Evolutionary conservation across 441 rosid genomes (phyloP).

Genomic region (Erodium trifolium): DNA sequence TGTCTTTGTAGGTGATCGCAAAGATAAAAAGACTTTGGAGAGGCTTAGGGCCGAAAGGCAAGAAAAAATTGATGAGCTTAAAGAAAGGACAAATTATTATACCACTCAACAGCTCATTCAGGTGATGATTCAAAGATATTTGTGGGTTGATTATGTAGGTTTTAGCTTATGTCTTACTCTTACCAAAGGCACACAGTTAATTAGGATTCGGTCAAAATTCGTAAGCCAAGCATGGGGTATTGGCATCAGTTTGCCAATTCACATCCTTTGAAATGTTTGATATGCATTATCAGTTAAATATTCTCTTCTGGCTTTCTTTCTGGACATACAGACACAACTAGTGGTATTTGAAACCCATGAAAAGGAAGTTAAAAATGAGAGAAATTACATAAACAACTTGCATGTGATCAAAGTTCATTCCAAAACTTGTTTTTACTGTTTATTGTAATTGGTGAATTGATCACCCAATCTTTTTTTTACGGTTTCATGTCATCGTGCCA

Average conservation of each 20-base stretch:
- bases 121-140: slow-evolving; percentile 30
- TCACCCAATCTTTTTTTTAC: not conserved
- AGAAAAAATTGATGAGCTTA: slow-evolving; percentile 35
- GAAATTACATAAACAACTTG: not conserved
- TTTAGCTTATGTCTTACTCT: not conserved
- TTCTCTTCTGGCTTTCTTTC: not conserved
- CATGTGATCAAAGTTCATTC: not conserved
- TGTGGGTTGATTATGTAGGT: not conserved
- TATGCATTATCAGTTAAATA: not conserved
- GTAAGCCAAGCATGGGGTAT: not conserved
- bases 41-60: slow-evolving; percentile 82
- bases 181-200: not conserved
- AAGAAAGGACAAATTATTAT: slow-evolving; percentile 69
- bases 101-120: slow-evolving; percentile 87
- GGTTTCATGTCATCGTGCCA: too few species aligned
- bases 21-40: slow-evolving; percentile 72
- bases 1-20: slow-evolving; percentile 55
- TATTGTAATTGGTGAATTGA: not conserved
- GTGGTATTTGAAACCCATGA: not conserved
- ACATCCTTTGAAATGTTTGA: not conserved
- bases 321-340: not conserved
- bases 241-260: not conserved
- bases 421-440: not conserved
- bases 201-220: not conserved
- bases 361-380: not conserved